Evolutionary conservation across 2,329 filamentous ascomycete species (phyloP), one percentile per base, ranked within the genome.

Genomic region (Pseudogymnoascus sp.): DNA sequence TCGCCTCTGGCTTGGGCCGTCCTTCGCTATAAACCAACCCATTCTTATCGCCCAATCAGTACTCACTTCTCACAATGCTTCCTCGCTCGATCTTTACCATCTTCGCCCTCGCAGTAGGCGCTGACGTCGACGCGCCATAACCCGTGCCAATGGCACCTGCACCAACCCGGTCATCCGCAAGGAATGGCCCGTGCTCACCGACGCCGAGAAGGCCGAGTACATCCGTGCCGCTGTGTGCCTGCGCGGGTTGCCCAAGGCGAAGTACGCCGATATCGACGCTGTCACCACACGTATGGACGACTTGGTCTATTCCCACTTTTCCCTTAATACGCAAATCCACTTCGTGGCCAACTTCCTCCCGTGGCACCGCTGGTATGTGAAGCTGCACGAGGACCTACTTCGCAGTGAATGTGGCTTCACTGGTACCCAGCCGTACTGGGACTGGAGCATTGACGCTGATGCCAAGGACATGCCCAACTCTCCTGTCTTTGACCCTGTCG

Each of bases 401-500:
- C 66, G 69, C 21, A 67, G 61, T 1, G 68, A 73, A 59, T 76
- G 75, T 62, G 68, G 68, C 58, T 75, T 71, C 65, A 67, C 59
- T 4, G 73, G 72, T 16, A 63, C 65, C 8, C 74, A 75, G 61
- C 74, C 74, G 40, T 71, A 73, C 64, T 74, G 72, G 71, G 70
- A 73, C 62, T 72, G 68, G 69, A 69, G 64, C 16, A 64, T 71
- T 18, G 70, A 72, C 59, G 65, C 64, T 43, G 38, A 41, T 41
- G 38, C 38, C 16, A 41, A 41, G n/a, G 38, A 41, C 38, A 41
- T 41, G 38, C 38, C 38, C 16, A 41, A 41, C 55, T 74, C 74
- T 0, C 68, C 67, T 2, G 62, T 76, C 28, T 75, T 76, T 37
- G 70, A 74, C 25, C 61, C 70, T 1, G 62, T 66, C 2, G 69